These are phyloP conservation scores for Linderina pennispora DNA, from an alignment of 192 early-diverging fungal species.

Conservation along the genomic window DNA sequence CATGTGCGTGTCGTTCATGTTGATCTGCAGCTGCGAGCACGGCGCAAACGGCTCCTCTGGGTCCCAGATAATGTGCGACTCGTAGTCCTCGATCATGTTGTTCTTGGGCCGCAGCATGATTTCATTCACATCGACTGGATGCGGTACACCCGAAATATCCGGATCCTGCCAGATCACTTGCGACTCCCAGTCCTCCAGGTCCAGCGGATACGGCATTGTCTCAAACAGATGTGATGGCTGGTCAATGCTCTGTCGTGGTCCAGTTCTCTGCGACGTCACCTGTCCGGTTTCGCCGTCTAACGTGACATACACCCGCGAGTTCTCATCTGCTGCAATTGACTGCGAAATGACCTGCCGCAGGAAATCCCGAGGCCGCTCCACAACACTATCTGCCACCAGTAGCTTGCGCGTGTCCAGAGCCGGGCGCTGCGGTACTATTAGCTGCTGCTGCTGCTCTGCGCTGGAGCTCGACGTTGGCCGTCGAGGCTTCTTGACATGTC, in stretches of 20 bases:
- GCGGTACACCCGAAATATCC: conserved; percentile 23
- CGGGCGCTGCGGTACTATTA: conserved; percentile 3
- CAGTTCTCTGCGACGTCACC: conserved; percentile 16
- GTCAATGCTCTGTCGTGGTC: conserved; percentile 17
- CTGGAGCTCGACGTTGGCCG: conserved; percentile 2
- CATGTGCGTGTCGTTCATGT: conserved; percentile 73
- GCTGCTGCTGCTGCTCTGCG: conserved; percentile 2
- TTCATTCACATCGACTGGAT: conserved; percentile 7
- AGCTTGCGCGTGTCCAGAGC: conserved; percentile 33
- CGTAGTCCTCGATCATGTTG: conserved; percentile 51
- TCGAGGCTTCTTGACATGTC: conserved; percentile 24
- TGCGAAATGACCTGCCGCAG: conserved; percentile 13
- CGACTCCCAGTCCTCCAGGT: conserved; percentile 81
- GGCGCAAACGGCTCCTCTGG: conserved; percentile 49
- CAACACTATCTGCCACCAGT: conserved; percentile 2
- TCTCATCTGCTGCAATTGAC: conserved; percentile 29
- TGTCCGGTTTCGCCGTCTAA: conserved; percentile 23
- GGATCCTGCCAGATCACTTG: conserved; percentile 70
- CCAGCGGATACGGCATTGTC: conserved; percentile 57
- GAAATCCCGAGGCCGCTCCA: conserved; percentile 6
- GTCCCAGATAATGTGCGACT: conserved; percentile 79
- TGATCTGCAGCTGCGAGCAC: conserved; percentile 51
- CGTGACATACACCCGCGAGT: conserved; percentile 24
- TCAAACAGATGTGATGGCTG: conserved; percentile 31
- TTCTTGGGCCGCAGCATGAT: conserved; percentile 14